Base-by-base conservation (phyloP, 179 eudicot species). In the Camellia oleifera region DNA sequence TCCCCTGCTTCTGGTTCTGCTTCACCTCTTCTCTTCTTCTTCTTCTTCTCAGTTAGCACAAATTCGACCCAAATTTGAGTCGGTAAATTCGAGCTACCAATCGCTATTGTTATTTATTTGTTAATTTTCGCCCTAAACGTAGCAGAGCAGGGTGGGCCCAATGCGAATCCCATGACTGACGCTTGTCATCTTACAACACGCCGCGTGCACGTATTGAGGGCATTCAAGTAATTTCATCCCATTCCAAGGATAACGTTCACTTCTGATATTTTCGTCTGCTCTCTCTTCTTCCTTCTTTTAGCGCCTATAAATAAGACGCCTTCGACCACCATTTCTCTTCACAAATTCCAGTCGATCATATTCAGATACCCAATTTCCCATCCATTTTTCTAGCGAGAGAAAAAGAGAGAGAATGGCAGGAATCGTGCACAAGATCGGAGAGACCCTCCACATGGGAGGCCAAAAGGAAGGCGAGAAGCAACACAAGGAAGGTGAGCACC, bases 351-450 rank as follows among this genome's bases (percentile, higher is more conserved):
- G 1, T 1, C 20, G n/a, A 11, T 60, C 57, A 53, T 11, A 53
- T 7, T 18, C 69, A 23, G 40, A 65, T 65, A 32, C 3, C 45
- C 6, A 8, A 23, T 7, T 40, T 26, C 3, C 42, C 5, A 5
- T 4, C 32, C 26, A 63, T 13, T 3, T 45, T 71, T 46, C 6
- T 4, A 71, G 72, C 42, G 72, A 3, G 72, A 40, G 52, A 68
- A 18, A 66, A 52, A 42, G 52, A 44, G 72, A 40, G 52, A 40
- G 52, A 73, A 73, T 50, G 58, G 13, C 61, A 26, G 77, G 77
- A 53, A 73, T 73, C 5, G 23, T 73, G 45, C 46, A 73, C 77
- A 73, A 73, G 77, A 73, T 73, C 14, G 77, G 12, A 46, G 77
- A 56, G 45, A 56, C 44, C 8, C 77, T 73, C 77, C 77, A 73